phyloP scores from a whole-genome alignment of 805 yeast genomes.

The Saccharomyces kudriavzevii region DNA sequence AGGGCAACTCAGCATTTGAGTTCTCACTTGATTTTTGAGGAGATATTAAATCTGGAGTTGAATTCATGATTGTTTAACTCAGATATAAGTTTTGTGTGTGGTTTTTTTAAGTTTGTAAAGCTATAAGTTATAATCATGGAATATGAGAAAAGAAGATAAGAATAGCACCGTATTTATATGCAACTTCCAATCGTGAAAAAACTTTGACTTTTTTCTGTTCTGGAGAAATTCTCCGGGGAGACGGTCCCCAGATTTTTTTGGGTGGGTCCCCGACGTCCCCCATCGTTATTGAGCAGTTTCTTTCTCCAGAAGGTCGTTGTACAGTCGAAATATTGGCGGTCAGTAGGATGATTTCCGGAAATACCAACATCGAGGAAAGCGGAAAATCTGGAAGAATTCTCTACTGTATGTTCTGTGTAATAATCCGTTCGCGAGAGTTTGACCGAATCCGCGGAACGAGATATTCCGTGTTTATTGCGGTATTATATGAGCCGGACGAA shows the following conservation, averaged over 20 bases:
- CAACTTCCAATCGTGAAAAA: neutral
- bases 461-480: neutral
- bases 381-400: neutral
- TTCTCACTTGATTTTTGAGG: constrained; percentile 10
- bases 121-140: neutral
- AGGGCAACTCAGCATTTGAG: constrained; percentile 6
- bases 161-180: neutral
- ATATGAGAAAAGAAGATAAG: neutral
- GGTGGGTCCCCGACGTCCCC: neutral
- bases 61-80: constrained; percentile 4
- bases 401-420: neutral
- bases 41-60: constrained; percentile 6
- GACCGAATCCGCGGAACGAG: neutral
- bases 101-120: neutral
- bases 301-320: neutral
- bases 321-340: neutral
- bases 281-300: neutral
- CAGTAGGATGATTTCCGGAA: neutral
- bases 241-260: neutral
- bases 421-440: neutral
- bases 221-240: neutral
- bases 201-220: neutral
- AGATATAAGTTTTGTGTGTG: neutral
- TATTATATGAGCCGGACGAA: neutral
- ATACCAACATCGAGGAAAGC: neutral